Evolutionary conservation across 2,329 filamentous ascomycete genomes (phyloP).

Genomic region (Aspergillus vadensis): DNA sequence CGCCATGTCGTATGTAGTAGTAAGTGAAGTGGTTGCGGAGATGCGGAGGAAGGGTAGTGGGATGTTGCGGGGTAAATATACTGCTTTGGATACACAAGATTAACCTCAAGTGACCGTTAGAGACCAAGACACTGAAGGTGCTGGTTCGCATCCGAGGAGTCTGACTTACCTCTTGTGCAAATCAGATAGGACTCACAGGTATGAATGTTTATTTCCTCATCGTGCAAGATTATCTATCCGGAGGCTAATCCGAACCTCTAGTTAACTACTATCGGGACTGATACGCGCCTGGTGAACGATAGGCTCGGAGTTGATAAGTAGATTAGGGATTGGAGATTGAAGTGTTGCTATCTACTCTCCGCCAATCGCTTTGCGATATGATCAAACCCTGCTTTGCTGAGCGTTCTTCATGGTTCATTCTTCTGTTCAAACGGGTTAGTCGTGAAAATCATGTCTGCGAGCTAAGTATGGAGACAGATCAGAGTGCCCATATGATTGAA

Average conservation of each 20-base stretch:
- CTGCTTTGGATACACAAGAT: neutral
- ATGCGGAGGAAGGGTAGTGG: neutral
- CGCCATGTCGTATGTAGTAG: slow-evolving; percentile 1
- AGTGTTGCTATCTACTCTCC: neutral
- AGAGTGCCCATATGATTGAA: neutral
- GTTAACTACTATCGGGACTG: neutral
- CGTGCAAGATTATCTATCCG: neutral
- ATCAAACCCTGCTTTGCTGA: too few species aligned
- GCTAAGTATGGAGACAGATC: too few species aligned
- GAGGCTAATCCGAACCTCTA: neutral
- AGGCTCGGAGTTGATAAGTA: neutral
- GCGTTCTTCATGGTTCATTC: too few species aligned
- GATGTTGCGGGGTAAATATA: slow-evolving; percentile 7
- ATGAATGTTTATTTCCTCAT: neutral
- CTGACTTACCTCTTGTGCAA: too few species aligned
- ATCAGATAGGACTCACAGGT: too few species aligned
- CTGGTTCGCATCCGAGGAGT: too few species aligned
- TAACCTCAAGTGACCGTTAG: neutral
- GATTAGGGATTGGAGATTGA: neutral
- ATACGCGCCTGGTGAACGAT: neutral
- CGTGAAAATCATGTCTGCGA: too few species aligned
- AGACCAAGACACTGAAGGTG: neutral
- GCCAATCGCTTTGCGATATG: too few species aligned
- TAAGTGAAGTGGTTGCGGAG: neutral
- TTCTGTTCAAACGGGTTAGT: too few species aligned